Evolutionary conservation across 768 basidiomycete species (phyloP).

Genomic region (Lepiota venenata): DNA sequence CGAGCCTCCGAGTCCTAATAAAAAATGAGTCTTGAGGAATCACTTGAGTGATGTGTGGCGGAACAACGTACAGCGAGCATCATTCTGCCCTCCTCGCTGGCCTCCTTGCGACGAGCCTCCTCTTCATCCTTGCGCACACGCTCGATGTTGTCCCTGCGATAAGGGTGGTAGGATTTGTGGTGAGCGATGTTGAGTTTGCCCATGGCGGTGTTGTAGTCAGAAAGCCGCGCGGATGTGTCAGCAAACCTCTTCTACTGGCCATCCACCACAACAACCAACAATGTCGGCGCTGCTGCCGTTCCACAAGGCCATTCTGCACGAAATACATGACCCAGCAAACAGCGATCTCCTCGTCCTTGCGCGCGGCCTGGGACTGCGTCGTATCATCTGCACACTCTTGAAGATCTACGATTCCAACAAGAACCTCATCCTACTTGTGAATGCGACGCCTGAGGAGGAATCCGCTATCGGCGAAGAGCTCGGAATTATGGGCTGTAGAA

Average conservation of each 20-base stretch:
- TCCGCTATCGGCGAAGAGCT: constrained; percentile 90
- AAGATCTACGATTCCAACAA: constrained; percentile 89
- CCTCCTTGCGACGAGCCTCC: constrained; percentile 64
- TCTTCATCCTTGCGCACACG: constrained; percentile 80
- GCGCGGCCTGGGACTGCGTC: constrained; percentile 85
- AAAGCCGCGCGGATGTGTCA: too few relatives aligned
- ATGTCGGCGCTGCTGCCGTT: constrained; percentile 60
- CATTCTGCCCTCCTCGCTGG: constrained; percentile 67
- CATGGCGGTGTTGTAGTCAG: constrained; percentile 37
- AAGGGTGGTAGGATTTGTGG: constrained; percentile 90
- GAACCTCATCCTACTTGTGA: constrained; percentile 81
- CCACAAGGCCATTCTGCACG: constrained; percentile 64
- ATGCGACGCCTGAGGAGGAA: constrained; percentile 85
- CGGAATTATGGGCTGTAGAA: constrained; percentile 86
- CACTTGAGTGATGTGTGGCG: background rate
- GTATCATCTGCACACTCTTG: constrained; percentile 81
- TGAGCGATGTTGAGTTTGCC: constrained; percentile 88
- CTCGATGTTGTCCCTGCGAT: constrained; percentile 81
- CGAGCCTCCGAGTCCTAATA: constrained; percentile 78
- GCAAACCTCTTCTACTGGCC: background rate
- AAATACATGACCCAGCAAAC: constrained; percentile 70
- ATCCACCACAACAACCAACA: constrained; percentile 21
- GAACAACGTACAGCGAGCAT: constrained; percentile 63
- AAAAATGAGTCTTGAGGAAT: constrained; percentile 15
- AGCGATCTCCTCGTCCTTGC: constrained; percentile 79